phyloP scores from a whole-genome alignment of 495 filamentous ascomycete species.

The Penicillium canescens region DNA sequence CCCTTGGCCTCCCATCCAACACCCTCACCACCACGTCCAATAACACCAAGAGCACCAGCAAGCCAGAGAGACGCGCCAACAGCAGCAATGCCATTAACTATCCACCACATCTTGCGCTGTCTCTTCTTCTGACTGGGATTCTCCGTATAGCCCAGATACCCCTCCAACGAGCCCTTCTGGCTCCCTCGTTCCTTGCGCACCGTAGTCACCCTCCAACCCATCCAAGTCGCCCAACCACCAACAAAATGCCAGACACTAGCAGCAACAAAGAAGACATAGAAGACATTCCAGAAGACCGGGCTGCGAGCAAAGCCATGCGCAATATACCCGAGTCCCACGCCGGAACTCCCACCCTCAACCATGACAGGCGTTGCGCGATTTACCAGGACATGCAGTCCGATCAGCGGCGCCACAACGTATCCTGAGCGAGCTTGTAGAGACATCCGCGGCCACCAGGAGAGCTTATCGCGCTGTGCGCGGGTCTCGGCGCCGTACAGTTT shows the following conservation, averaged over 20 bases:
- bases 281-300: slow-evolving; percentile 60
- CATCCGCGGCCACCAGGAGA: slow-evolving; percentile 64
- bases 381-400: slow-evolving; percentile 68
- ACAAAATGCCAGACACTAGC: slow-evolving; percentile 76
- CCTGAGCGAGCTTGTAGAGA: slow-evolving; percentile 67
- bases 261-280: slow-evolving; percentile 67
- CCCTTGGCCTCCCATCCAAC: slow-evolving; percentile 76
- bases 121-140: slow-evolving; percentile 38
- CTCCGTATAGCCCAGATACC: slow-evolving; percentile 38
- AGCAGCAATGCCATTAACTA: slow-evolving; percentile 62
- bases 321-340: slow-evolving; percentile 78
- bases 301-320: slow-evolving; percentile 81
- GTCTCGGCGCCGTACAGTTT: slow-evolving; percentile 67
- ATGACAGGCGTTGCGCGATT: slow-evolving; percentile 70
- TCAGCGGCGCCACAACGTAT: slow-evolving; percentile 61
- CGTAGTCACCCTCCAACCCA: slow-evolving; percentile 52
- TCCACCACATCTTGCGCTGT: slow-evolving; percentile 64
- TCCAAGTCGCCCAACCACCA: slow-evolving; percentile 80
- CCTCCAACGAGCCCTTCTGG: slow-evolving; percentile 37
- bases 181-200: slow-evolving; percentile 29
- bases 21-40: slow-evolving; percentile 69
- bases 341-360: slow-evolving; percentile 79
- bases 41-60: slow-evolving; percentile 74
- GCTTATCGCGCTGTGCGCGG: slow-evolving; percentile 32
- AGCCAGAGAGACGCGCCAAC: slow-evolving; percentile 68